phyloP scores from a whole-genome alignment of 768 basidiomycete species.

The Glaciozyma antarctica region DNA sequence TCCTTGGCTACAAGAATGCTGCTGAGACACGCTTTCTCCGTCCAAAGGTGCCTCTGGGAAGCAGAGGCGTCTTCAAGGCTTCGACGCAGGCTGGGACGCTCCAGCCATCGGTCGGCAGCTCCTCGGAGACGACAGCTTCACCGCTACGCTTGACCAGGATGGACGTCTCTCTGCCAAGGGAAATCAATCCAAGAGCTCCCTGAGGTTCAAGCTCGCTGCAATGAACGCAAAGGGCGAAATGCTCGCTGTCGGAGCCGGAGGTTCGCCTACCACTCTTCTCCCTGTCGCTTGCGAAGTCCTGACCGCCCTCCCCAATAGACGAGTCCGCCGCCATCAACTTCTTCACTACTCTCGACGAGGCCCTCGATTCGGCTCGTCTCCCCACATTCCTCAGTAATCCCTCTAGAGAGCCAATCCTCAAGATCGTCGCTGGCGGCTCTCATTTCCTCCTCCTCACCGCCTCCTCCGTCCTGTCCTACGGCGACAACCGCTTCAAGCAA shows the following conservation, averaged over 20 bases:
- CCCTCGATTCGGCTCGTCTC: not conserved
- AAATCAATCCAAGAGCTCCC: not conserved
- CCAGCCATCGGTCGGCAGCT: not conserved
- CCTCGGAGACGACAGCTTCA: conserved; percentile 19
- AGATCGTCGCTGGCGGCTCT: not conserved
- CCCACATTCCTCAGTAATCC: not conserved
- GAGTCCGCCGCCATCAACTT: not conserved
- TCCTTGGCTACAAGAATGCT: accelerated
- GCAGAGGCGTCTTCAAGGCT: not conserved
- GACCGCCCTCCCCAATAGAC: not conserved
- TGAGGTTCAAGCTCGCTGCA: not conserved
- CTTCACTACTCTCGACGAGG: not conserved
- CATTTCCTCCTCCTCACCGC: conserved; percentile 22
- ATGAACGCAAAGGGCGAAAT: conserved; percentile 18
- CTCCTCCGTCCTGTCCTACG: conserved; percentile 1
- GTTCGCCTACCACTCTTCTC: conserved; percentile 5
- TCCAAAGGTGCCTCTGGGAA: not conserved
- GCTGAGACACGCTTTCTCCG: not conserved
- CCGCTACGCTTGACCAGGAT: not conserved
- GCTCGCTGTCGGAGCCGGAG: conserved; percentile 1
- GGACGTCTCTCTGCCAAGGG: not conserved
- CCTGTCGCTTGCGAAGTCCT: not conserved
- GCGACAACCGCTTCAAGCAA: conserved; percentile 27
- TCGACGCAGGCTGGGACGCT: not conserved
- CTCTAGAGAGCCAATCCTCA: not conserved